Percentiles rank a stretch among this genome's conserved stretches.
These are phyloP conservation scores for Trebouxia gelatinosa DNA, from an alignment of 163 green algal species.

Conservation along the genomic window DNA sequence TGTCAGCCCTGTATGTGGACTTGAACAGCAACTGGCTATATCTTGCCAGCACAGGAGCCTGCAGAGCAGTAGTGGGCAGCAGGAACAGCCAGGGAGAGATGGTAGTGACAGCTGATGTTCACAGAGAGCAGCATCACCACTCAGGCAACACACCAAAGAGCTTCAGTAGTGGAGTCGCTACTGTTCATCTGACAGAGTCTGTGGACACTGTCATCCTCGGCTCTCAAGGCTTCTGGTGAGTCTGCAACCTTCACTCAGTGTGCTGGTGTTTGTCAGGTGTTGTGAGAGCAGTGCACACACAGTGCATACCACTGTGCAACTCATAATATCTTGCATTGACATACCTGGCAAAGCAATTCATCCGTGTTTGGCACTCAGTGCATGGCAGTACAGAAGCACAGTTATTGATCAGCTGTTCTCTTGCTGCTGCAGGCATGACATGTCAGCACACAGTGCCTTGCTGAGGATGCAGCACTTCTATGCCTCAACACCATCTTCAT, in stretches of 20 bases:
- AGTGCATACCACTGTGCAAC: no score
- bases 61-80: conserved; percentile 20
- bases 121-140: no score
- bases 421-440: conserved; percentile 30
- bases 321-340: no score
- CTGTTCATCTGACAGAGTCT: conserved; percentile 21
- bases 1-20: conserved; percentile 35
- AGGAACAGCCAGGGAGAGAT: background rate
- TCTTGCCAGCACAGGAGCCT: conserved; percentile 34
- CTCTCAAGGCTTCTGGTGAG: conserved; percentile 38
- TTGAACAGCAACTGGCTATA: conserved; percentile 23
- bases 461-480: conserved; percentile 32
- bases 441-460: conserved; percentile 30
- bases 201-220: conserved; percentile 38
- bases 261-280: no score
- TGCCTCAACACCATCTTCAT: conserved; percentile 4
- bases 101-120: background rate
- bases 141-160: background rate
- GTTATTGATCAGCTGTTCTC: background rate
- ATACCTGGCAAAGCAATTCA: no score
- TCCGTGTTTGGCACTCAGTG: no score
- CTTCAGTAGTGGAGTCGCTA: conserved; percentile 17
- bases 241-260: background rate
- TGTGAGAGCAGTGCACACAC: no score
- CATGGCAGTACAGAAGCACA: no score